phyloP scores from a whole-genome alignment of 208 protist genomes.

The Wallacemonas collosoma region DNA sequence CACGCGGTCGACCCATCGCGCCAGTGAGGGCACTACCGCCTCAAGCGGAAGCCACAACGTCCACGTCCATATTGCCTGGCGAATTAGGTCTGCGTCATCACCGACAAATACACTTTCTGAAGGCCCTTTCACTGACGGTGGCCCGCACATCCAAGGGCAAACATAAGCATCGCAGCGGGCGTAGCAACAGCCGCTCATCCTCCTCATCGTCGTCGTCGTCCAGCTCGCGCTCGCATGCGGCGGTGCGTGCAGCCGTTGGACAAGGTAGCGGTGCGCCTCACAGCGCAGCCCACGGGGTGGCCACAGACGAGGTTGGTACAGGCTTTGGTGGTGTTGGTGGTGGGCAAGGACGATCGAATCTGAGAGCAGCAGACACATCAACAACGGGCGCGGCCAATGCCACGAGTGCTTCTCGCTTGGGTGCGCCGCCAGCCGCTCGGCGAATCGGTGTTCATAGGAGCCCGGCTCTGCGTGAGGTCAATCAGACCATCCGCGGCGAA shows the following conservation, averaged over 20 bases:
- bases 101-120: conserved; percentile 30
- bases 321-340: neutral
- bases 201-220: conserved; percentile 15
- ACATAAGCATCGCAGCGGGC: conserved; percentile 5
- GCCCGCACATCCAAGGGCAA: conserved; percentile 15
- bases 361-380: neutral
- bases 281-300: neutral
- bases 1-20: no score
- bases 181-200: conserved; percentile 4
- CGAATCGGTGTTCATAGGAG: neutral
- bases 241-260: neutral
- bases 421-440: neutral
- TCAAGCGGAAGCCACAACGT: no score
- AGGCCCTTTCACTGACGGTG: conserved; percentile 20
- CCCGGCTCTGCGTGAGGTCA: conserved; percentile 23
- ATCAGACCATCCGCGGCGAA: conserved; percentile 26
- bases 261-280: neutral
- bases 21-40: no score
- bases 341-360: no score
- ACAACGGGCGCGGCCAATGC: neutral
- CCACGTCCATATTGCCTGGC: neutral
- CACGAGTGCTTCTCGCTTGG: neutral
- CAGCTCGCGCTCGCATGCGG: conserved; percentile 16
- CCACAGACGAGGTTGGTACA: neutral
- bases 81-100: conserved; percentile 24